Evolutionary conservation across 1,284 basidiomycete genomes (phyloP).

Genomic region (Cryptococcus amylolentus): DNA sequence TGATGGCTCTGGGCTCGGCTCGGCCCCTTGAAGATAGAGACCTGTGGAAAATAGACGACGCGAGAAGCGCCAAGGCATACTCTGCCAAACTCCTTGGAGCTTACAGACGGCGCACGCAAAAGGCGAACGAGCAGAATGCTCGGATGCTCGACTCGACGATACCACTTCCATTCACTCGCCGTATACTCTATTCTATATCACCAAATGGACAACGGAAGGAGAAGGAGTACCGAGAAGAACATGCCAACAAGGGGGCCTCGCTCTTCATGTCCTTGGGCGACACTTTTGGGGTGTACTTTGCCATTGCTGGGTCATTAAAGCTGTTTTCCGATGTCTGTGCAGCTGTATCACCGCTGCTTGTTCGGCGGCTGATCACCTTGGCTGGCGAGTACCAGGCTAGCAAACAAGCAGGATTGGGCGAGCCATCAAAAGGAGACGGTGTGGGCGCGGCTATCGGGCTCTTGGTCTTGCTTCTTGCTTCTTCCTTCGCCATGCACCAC

Average conservation of each 20-base stretch:
- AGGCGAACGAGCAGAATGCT: conserved; percentile 67
- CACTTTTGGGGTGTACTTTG: conserved; percentile 67
- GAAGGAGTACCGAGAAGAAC: conserved; percentile 45
- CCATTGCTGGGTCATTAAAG: conserved; percentile 73
- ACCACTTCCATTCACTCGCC: conserved; percentile 30
- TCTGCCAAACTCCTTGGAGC: conserved; percentile 62
- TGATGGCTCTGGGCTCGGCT: conserved; percentile 59
- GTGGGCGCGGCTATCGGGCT: conserved; percentile 71
- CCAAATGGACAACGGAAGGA: conserved; percentile 35
- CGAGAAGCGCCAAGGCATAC: conserved; percentile 58
- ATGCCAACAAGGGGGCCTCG: conserved; percentile 64
- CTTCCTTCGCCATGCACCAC: conserved; percentile 70
- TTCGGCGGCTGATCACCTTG: conserved; percentile 76
- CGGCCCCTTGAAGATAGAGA: conserved; percentile 77
- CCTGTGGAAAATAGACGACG: conserved; percentile 70
- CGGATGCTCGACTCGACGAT: conserved; percentile 53
- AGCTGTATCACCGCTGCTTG: conserved; percentile 68
- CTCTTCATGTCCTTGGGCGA: conserved; percentile 61
- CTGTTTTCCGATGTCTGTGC: conserved; percentile 67
- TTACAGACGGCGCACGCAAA: conserved; percentile 60
- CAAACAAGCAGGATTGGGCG: conserved; percentile 39
- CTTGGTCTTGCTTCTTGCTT: conserved; percentile 64
- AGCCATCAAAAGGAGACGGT: conserved; percentile 65
- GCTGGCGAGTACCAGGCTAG: conserved; percentile 62
- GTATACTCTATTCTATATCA: conserved; percentile 27